Percentiles rank a stretch among this genome's conserved stretches.
Evolutionary conservation across 164 flowering plant species (phyloP).

Genomic region (Vitis amurensis): DNA sequence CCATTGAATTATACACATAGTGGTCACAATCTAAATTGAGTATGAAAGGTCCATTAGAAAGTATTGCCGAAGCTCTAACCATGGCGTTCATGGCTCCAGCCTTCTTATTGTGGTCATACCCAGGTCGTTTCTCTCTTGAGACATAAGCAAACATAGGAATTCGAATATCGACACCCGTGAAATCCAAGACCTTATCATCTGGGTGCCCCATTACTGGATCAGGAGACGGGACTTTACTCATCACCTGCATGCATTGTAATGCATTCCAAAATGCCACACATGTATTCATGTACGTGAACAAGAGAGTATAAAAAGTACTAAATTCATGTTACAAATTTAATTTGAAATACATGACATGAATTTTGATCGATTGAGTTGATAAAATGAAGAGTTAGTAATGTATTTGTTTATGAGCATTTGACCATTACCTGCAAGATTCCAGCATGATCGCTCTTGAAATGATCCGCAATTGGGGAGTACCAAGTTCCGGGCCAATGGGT

Average conservation of each 20-base stretch:
- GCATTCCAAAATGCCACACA: no score
- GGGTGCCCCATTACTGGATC: slow-evolving; percentile 53
- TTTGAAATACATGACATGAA: no score
- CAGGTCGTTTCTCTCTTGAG: slow-evolving; percentile 63
- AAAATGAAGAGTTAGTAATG: no score
- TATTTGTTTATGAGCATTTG: no score
- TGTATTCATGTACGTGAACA: no score
- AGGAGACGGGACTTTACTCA: slow-evolving; percentile 57
- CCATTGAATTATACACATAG: slow-evolving; percentile 53
- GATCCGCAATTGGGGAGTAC: slow-evolving; percentile 53
- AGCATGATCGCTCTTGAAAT: slow-evolving; percentile 76
- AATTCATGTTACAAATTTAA: no score
- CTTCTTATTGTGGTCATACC: slow-evolving; percentile 69
- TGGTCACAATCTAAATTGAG: slow-evolving; percentile 75
- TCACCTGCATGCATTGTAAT: slow-evolving; percentile 35
- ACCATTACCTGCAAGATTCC: slow-evolving; percentile 63
- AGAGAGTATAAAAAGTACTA: no score
- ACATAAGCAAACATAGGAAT: slow-evolving; percentile 70
- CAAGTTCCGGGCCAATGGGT: slow-evolving; percentile 93
- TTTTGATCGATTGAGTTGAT: no score
- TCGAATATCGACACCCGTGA: slow-evolving; percentile 53
- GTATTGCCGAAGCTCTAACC: slow-evolving; percentile 67
- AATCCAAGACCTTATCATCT: slow-evolving; percentile 43
- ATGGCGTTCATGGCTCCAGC: slow-evolving; percentile 81
- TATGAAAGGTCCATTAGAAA: slow-evolving; percentile 72